These are phyloP conservation scores for Xerocomellus chrysenteron DNA, from an alignment of 768 basidiomycete species.

Conservation along the genomic window DNA sequence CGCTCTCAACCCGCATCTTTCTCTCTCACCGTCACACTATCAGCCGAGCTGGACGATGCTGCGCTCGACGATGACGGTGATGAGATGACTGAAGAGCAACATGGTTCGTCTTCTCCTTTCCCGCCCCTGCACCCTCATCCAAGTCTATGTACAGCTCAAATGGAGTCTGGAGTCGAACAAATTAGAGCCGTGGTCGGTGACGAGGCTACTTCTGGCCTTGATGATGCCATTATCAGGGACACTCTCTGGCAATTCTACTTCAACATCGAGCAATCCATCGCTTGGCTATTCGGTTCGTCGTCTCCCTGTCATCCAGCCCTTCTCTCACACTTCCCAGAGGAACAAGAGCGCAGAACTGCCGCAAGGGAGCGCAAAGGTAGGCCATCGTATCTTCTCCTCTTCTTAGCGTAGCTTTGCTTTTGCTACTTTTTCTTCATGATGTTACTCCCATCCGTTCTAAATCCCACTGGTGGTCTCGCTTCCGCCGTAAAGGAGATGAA, in stretches of 20 bases:
- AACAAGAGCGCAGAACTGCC: constrained; percentile 59
- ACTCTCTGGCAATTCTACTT: constrained; percentile 88
- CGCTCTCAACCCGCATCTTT: background rate
- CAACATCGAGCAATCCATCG: constrained; percentile 72
- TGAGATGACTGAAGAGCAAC: constrained; percentile 79
- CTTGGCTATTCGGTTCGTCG: constrained; percentile 70
- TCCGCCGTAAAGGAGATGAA: constrained; percentile 36
- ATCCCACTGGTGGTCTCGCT: constrained; percentile 35
- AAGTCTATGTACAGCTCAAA: constrained; percentile 46
- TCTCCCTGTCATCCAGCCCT: background rate
- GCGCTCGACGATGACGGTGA: constrained; percentile 76
- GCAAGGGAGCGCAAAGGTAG: constrained; percentile 85
- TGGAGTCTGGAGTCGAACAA: constrained; percentile 69
- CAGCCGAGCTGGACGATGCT: constrained; percentile 87
- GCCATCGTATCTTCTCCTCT: constrained; percentile 36
- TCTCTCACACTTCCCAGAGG: constrained; percentile 45
- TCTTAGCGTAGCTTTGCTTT: constrained; percentile 37
- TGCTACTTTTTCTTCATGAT: constrained; percentile 33
- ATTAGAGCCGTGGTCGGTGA: constrained; percentile 69
- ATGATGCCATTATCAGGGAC: constrained; percentile 75
- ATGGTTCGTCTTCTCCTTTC: constrained; percentile 47
- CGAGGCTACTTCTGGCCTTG: constrained; percentile 61
- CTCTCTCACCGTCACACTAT: background rate
- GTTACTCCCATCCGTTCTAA: constrained; percentile 28
- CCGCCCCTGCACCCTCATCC: constrained; percentile 1